These are phyloP conservation scores for Penicillium bialowiezense DNA, from an alignment of 495 filamentous ascomycete genomes.

Conservation along the genomic window DNA sequence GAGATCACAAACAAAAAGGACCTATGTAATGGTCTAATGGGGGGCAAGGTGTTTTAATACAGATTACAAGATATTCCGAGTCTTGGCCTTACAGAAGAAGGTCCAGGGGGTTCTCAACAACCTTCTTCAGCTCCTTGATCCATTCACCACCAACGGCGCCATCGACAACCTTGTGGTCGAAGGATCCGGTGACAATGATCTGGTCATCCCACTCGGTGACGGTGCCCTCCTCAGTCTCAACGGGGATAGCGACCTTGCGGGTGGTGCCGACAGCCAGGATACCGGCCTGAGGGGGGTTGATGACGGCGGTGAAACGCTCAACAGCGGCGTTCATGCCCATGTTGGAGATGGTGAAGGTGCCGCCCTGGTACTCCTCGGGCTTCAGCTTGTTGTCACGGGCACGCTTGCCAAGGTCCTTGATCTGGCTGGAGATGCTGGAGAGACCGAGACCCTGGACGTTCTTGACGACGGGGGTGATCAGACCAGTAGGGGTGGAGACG, in stretches of 20 bases:
- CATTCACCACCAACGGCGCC: conserved; percentile 97
- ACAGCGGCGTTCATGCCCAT: conserved; percentile 99
- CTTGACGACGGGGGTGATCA: conserved; percentile 97
- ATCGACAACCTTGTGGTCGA: conserved; percentile 94
- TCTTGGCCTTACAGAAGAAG: conserved; percentile 68
- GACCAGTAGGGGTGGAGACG: conserved; percentile 87
- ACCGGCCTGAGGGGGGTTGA: conserved; percentile 96
- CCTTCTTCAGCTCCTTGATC: conserved; percentile 95
- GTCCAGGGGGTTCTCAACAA: conserved; percentile 94
- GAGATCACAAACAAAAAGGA: conserved; percentile 30
- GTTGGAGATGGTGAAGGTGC: conserved; percentile 99
- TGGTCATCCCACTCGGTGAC: conserved; percentile 93
- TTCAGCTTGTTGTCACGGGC: conserved; percentile 97
- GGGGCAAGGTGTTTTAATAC: conserved; percentile 41
- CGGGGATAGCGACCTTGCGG: conserved; percentile 89
- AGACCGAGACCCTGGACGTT: conserved; percentile 80
- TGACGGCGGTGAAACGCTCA: conserved; percentile 97
- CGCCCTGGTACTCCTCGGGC: conserved; percentile 98
- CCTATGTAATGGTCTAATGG: conserved; percentile 28
- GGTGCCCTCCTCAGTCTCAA: conserved; percentile 79
- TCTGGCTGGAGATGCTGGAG: conserved; percentile 75
- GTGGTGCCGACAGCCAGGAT: conserved; percentile 94
- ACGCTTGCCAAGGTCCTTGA: conserved; percentile 96
- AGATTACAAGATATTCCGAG: conserved; percentile 31
- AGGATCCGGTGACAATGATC: conserved; percentile 89